Conservation (phyloP, 2,329 filamentous ascomycete genomes). For the Trichophyton equinum region DNA sequence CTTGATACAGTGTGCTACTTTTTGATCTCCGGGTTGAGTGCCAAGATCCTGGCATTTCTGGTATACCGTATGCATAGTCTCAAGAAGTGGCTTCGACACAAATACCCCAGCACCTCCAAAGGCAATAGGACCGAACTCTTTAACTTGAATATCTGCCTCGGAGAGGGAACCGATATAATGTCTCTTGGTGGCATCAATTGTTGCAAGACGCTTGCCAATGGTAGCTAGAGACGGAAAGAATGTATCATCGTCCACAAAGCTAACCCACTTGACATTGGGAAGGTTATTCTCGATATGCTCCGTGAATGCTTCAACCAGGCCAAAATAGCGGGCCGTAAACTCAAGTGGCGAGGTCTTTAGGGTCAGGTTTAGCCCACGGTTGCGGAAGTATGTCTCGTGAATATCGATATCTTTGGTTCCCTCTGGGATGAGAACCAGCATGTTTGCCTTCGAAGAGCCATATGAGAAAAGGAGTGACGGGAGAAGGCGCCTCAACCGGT, state of each 20-base stretch:
- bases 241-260: slow-evolving; percentile 35
- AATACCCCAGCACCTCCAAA: slow-evolving; percentile 36
- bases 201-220: slow-evolving; percentile 28
- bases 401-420: slow-evolving; percentile 28
- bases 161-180: slow-evolving; percentile 34
- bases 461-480: slow-evolving; percentile 33
- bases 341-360: slow-evolving; percentile 29
- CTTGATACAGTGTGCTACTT: slow-evolving; percentile 33
- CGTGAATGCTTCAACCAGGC: slow-evolving; percentile 30
- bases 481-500: slow-evolving; percentile 30
- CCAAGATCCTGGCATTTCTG: slow-evolving; percentile 33
- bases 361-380: slow-evolving; percentile 30
- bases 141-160: slow-evolving; percentile 33
- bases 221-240: slow-evolving; percentile 31
- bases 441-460: slow-evolving; percentile 29
- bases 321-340: slow-evolving; percentile 34
- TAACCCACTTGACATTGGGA: slow-evolving; percentile 31
- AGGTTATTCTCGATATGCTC: slow-evolving; percentile 28
- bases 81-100: slow-evolving; percentile 30
- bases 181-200: slow-evolving; percentile 29
- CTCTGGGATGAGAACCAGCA: slow-evolving; percentile 31
- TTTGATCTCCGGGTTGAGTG: slow-evolving; percentile 34
- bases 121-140: slow-evolving; percentile 33
- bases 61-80: slow-evolving; percentile 27
- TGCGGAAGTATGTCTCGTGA: slow-evolving; percentile 32